A percentile compares a stretch with the other conserved stretches of the same genome.
These are phyloP conservation scores for Rhodotorula sp. DNA, from an alignment of 1,284 basidiomycete species.

Conservation along the genomic window DNA sequence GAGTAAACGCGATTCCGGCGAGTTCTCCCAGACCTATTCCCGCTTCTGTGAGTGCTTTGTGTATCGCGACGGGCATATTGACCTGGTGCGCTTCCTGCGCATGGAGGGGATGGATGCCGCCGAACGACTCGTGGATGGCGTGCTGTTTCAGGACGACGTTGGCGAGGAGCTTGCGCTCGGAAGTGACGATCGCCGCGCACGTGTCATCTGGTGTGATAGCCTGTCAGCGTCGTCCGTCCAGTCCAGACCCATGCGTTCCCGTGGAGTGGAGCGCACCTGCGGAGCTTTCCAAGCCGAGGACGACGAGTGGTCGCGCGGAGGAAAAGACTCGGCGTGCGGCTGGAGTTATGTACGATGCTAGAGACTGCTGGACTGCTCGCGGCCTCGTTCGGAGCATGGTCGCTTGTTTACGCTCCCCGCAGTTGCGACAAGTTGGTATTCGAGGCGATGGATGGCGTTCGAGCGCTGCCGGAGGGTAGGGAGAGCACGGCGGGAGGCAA, in stretches of 20 bases:
- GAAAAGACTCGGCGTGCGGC: not conserved
- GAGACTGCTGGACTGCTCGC: not conserved
- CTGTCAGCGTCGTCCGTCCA: too few species aligned
- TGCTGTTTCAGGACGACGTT: slow-evolving; percentile 81
- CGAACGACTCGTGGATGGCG: slow-evolving; percentile 63
- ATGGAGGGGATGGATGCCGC: slow-evolving; percentile 76
- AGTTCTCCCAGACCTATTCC: slow-evolving; percentile 61
- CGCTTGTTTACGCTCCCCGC: too few species aligned
- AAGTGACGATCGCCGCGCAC: slow-evolving; percentile 75
- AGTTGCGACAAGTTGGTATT: too few species aligned
- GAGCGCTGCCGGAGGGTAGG: too few species aligned
- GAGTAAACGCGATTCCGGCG: slow-evolving; percentile 84
- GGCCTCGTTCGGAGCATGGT: not conserved
- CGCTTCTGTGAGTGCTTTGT: slow-evolving; percentile 65
- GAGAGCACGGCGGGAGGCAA: too few species aligned
- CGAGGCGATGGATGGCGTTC: not conserved
- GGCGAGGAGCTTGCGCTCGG: slow-evolving; percentile 65
- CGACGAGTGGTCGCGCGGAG: slow-evolving; percentile 43
- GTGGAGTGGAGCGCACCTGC: too few species aligned
- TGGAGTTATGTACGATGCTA: not conserved
- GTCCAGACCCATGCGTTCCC: too few species aligned
- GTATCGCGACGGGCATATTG: slow-evolving; percentile 74
- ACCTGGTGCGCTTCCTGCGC: slow-evolving; percentile 53
- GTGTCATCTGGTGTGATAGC: slow-evolving; percentile 60
- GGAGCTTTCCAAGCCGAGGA: slow-evolving; percentile 73